A percentile compares a stretch with the other conserved stretches of the same genome.
These are phyloP conservation scores for Pyrenophora tritici-repentis DNA, from an alignment of 2,329 filamentous ascomycete genomes.

Conservation along the genomic window DNA sequence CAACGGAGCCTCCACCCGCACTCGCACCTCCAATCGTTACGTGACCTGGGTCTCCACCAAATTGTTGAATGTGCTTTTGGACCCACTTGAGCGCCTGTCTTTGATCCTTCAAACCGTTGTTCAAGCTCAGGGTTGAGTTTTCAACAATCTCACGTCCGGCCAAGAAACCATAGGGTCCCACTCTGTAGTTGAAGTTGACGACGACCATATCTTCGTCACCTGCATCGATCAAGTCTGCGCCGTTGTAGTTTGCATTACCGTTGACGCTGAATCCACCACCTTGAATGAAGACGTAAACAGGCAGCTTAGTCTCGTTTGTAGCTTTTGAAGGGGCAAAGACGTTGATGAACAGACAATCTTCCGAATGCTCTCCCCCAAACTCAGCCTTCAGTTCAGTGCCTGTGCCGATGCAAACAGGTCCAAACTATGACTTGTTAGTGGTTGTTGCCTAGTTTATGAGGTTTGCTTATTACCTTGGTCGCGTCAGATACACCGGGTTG, in stretches of 20 bases:
- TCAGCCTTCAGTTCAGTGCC: conserved; percentile 29
- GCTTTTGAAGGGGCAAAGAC: conserved; percentile 46
- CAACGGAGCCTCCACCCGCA: conserved; percentile 48
- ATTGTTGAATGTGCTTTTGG: conserved; percentile 42
- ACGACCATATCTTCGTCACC: conserved; percentile 41
- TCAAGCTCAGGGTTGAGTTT: conserved; percentile 38
- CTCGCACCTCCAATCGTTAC: conserved; percentile 48
- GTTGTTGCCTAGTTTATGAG: background rate
- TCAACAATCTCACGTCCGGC: conserved; percentile 37
- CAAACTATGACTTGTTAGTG: conserved; percentile 32
- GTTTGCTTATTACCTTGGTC: conserved; percentile 24
- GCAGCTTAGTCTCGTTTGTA: conserved; percentile 39
- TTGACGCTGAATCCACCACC: conserved; percentile 48
- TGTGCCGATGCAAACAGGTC: conserved; percentile 42
- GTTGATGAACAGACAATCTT: conserved; percentile 50
- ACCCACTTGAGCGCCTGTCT: conserved; percentile 46
- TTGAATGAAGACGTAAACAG: conserved; percentile 50
- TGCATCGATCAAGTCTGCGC: conserved; percentile 38
- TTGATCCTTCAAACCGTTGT: conserved; percentile 48
- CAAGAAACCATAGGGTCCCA: conserved; percentile 49
- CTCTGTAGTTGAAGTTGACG: conserved; percentile 50
- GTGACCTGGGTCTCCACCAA: conserved; percentile 48
- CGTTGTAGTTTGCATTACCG: conserved; percentile 46
- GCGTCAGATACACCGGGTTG: conserved; percentile 58
- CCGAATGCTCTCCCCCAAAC: conserved; percentile 37